A percentile compares a stretch with the other conserved stretches of the same genome.
These are phyloP conservation scores for Arthroderma sp. DNA, from an alignment of 2,329 filamentous ascomycete genomes.

Conservation along the genomic window DNA sequence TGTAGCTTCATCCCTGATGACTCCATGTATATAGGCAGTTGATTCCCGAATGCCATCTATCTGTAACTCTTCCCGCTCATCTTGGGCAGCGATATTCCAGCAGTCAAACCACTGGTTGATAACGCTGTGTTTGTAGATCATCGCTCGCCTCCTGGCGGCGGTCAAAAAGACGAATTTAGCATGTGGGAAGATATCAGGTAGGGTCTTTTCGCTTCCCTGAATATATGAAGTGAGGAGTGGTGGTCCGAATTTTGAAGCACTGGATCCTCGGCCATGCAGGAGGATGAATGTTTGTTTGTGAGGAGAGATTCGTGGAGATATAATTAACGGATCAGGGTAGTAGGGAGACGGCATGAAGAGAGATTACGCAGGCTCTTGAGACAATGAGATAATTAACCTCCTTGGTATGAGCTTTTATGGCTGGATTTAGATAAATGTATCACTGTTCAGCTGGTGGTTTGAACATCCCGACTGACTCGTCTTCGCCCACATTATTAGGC, in stretches of 20 bases:
- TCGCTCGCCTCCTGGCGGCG: constrained; percentile 32
- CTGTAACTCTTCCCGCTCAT: constrained; percentile 31
- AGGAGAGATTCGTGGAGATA: too few relatives aligned
- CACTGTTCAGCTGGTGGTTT: too few relatives aligned
- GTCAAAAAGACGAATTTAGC: constrained; percentile 42
- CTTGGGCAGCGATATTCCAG: constrained; percentile 28
- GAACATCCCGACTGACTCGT: too few relatives aligned
- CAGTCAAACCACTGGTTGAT: constrained; percentile 43
- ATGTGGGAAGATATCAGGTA: constrained; percentile 12
- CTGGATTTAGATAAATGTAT: too few relatives aligned
- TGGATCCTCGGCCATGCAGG: constrained; percentile 39
- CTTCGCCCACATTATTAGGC: too few relatives aligned
- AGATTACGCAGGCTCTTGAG: too few relatives aligned
- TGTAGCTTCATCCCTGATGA: constrained; percentile 24
- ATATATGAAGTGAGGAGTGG: constrained; percentile 24
- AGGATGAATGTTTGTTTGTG: constrained; percentile 37
- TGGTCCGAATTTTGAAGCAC: constrained; percentile 27
- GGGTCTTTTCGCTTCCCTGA: background rate
- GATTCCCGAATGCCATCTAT: constrained; percentile 34
- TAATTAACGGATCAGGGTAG: too few relatives aligned
- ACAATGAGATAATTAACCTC: too few relatives aligned
- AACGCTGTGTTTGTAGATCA: constrained; percentile 28
- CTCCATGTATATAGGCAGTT: constrained; percentile 19
- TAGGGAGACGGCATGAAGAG: too few relatives aligned
- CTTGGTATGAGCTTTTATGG: too few relatives aligned